phyloP scores from a whole-genome alignment of 768 basidiomycete species.

The Amanita molliuscula region DNA sequence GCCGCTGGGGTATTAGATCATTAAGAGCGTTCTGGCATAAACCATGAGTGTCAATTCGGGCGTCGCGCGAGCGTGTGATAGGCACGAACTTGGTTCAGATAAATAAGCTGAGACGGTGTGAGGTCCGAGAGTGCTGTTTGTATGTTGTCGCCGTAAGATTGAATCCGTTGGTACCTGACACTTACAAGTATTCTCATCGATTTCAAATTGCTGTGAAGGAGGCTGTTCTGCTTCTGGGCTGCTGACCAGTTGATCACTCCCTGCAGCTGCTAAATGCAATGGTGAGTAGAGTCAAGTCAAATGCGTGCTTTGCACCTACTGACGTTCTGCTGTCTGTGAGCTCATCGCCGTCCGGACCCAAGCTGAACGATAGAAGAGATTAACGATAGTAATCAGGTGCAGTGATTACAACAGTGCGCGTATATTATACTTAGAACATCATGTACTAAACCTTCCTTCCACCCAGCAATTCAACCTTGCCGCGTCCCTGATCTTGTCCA shows the following conservation, averaged over 20 bases:
- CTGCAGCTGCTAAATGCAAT: not conserved
- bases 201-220: not conserved
- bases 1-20: slow-evolving; percentile 29
- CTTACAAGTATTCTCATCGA: not conserved
- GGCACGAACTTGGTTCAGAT: slow-evolving; percentile 15
- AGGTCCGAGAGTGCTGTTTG: slow-evolving; percentile 3
- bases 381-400: not conserved
- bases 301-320: not conserved
- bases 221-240: not conserved
- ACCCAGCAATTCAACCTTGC: not conserved
- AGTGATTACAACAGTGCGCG: not conserved
- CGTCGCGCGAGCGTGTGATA: too few species aligned
- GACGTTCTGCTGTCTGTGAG: not conserved
- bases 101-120: slow-evolving; percentile 11
- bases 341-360: not conserved
- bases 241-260: not conserved
- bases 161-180: not conserved
- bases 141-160: not conserved
- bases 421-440: not conserved
- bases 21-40: slow-evolving; percentile 12
- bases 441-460: too few species aligned
- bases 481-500: not conserved
- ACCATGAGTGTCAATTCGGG: not conserved
- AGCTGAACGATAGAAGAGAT: not conserved
- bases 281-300: not conserved